These are phyloP conservation scores for Trametes elegans DNA, from an alignment of 768 basidiomycete species.

Conservation along the genomic window DNA sequence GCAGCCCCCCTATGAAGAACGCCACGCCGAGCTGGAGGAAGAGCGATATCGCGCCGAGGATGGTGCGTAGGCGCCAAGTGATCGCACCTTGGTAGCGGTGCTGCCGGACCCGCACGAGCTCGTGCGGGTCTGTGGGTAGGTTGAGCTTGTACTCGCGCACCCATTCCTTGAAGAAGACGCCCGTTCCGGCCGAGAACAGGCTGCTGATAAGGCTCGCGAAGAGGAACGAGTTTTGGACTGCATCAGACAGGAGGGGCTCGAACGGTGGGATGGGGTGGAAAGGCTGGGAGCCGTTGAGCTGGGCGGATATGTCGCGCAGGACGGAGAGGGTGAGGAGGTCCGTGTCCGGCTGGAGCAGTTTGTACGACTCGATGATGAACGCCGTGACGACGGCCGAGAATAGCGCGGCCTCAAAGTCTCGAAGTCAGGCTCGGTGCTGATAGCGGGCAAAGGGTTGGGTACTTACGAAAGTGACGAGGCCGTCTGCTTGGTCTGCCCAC, in stretches of 20 bases:
- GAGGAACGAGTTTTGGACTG: constrained; percentile 8
- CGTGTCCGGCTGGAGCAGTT: background rate
- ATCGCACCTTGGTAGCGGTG: constrained; percentile 35
- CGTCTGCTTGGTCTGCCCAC: constrained; percentile 10
- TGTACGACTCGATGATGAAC: background rate
- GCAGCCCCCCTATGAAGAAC: constrained; percentile 47
- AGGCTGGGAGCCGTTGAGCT: background rate
- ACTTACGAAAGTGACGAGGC: constrained; percentile 12
- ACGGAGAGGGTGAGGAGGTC: background rate
- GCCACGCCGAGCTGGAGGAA: constrained; percentile 61
- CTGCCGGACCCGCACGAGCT: constrained; percentile 39
- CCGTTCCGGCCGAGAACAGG: constrained; percentile 10
- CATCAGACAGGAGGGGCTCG: background rate
- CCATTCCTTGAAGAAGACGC: constrained; percentile 16
- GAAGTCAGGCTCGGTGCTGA: no score
- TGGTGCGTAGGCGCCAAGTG: constrained; percentile 49
- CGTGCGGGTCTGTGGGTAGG: background rate
- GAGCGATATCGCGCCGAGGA: constrained; percentile 61
- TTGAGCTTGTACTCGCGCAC: constrained; percentile 11
- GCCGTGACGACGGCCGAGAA: background rate
- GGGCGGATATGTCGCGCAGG: constrained; percentile 1
- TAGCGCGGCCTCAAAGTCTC: background rate
- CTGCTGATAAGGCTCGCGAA: constrained; percentile 7
- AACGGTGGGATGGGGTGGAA: background rate
- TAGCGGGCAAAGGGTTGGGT: no score